Conservation (phyloP, 1,139 yeast genomes). For the Saccharomyces pastorianus region DNA sequence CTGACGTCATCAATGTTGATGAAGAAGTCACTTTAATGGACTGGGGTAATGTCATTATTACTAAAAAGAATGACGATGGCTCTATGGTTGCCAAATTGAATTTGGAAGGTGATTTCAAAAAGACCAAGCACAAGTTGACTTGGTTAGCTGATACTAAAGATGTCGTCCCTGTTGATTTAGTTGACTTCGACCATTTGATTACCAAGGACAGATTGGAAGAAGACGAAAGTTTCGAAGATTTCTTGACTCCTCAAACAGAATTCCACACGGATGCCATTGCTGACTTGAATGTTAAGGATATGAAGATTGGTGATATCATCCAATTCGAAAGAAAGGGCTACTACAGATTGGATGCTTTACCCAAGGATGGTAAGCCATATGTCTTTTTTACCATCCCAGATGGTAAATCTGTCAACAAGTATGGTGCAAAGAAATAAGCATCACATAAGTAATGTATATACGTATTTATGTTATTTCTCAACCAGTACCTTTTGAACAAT, state of each 20-base stretch:
- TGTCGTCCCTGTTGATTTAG: conserved; percentile 63
- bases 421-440: conserved; percentile 58
- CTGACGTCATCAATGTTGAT: conserved; percentile 55
- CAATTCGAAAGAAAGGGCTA: conserved; percentile 98
- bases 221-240: conserved; percentile 89
- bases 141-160: conserved; percentile 87
- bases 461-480: not conserved
- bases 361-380: conserved; percentile 51
- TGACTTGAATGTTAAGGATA: conserved; percentile 65
- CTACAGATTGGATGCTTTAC: conserved; percentile 66
- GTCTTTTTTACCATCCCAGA: conserved; percentile 93
- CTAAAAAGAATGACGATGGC: conserved; percentile 58
- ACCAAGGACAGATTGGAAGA: conserved; percentile 94
- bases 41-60: conserved; percentile 92
- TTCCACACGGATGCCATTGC: conserved; percentile 75
- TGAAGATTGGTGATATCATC: conserved; percentile 79
- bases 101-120: conserved; percentile 95
- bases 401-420: conserved; percentile 81
- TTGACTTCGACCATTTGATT: conserved; percentile 91
- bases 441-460: not conserved
- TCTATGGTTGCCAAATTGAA: conserved; percentile 73
- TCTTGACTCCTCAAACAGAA: conserved; percentile 80
- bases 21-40: conserved; percentile 97
- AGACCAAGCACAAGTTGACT: conserved; percentile 88
- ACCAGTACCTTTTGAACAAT: not conserved